Evolutionary conservation across 73 alveolate species (phyloP).

Genomic region (Paramecium caudatum): DNA sequence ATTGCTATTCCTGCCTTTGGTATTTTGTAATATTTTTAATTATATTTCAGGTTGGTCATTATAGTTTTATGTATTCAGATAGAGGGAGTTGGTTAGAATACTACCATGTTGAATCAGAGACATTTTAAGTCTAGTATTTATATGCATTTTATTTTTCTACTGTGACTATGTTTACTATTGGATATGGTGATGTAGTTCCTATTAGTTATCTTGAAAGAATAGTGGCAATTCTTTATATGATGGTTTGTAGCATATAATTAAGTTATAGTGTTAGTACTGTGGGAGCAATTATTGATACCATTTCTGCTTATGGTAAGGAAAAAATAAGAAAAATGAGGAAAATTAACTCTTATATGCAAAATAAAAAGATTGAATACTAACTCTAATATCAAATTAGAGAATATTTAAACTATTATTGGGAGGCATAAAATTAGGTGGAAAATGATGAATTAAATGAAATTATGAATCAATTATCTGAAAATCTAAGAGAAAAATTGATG

Average conservation of each 20-base stretch:
- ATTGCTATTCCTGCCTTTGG: conserved; percentile 45
- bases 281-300: conserved; percentile 72
- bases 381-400: conserved; percentile 65
- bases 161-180: conserved; percentile 74
- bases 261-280: conserved; percentile 69
- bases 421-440: conserved; percentile 53
- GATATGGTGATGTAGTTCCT: conserved; percentile 77
- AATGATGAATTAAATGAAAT: conserved; percentile 59
- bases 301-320: conserved; percentile 66
- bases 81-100: conserved; percentile 37
- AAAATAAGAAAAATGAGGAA: conserved; percentile 54
- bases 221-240: conserved; percentile 65
- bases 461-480: conserved; percentile 35
- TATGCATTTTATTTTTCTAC: conserved; percentile 72
- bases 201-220: conserved; percentile 55
- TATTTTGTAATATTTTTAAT: conserved; percentile 25
- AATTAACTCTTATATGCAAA: conserved; percentile 66
- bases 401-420: conserved; percentile 54
- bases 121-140: conserved; percentile 37
- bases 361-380: conserved; percentile 61
- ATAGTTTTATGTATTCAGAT: not conserved
- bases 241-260: conserved; percentile 58
- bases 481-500: conserved; percentile 55
- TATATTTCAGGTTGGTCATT: conserved; percentile 40
- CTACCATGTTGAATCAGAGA: not conserved